Evolutionary conservation across 2,329 filamentous ascomycete genomes (phyloP).

Genomic region (Berkeleyomyces rouxiae): DNA sequence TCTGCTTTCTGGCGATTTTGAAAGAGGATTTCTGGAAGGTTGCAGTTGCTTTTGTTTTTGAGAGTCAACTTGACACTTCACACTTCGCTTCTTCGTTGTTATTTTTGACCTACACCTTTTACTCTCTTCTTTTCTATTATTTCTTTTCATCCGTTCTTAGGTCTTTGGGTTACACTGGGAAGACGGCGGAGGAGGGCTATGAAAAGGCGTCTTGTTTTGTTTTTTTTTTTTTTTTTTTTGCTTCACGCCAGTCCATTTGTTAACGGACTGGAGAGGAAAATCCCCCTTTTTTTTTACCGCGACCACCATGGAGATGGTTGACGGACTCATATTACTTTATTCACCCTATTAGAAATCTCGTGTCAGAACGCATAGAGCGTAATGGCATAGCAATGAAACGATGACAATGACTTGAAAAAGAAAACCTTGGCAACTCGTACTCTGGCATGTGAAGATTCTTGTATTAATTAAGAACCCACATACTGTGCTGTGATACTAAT

Average conservation of each 20-base stretch:
- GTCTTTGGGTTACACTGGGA: not conserved
- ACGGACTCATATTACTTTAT: not conserved
- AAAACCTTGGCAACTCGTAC: not conserved
- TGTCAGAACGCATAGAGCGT: not conserved
- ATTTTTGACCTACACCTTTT: not conserved
- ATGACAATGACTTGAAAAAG: conserved; percentile 5
- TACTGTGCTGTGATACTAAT: not conserved
- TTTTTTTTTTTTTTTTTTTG: not conserved
- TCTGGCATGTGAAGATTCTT: not conserved
- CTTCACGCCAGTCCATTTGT: not conserved
- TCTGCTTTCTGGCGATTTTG: not conserved
- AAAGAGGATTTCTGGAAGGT: not conserved
- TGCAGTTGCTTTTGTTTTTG: conserved; percentile 4
- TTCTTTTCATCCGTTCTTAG: not conserved
- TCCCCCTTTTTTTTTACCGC: not conserved
- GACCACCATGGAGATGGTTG: conserved; percentile 11
- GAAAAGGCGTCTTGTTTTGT: conserved; percentile 1
- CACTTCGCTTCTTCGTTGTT: conserved; percentile 7
- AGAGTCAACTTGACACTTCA: conserved; percentile 1
- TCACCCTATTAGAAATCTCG: conserved; percentile 1
- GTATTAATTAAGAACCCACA: not conserved
- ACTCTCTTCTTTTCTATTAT: not conserved
- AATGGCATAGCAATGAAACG: conserved; percentile 5
- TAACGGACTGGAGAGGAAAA: not conserved
- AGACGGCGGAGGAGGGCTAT: not conserved